Percentiles rank a stretch among this genome's conserved stretches.
These are phyloP conservation scores for Paraphoma sp. DNA, from an alignment of 2,329 filamentous ascomycete genomes.

Conservation along the genomic window DNA sequence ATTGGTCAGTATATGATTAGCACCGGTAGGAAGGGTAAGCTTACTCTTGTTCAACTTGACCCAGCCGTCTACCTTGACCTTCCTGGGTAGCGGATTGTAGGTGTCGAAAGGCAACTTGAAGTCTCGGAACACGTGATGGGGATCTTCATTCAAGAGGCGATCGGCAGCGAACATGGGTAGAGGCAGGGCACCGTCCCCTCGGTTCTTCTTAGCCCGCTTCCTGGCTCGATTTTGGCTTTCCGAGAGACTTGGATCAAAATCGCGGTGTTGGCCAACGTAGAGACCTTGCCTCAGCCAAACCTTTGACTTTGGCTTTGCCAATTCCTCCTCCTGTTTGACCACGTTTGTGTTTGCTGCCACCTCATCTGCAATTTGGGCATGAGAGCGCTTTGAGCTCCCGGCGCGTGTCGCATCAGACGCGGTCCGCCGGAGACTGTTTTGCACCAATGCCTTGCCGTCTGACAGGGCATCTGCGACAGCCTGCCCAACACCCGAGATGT, in stretches of 20 bases:
- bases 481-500: slow-evolving; percentile 37
- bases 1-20: slow-evolving; percentile 8
- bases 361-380: slow-evolving; percentile 25
- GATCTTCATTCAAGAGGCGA: slow-evolving; percentile 69
- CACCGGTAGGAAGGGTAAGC: slow-evolving; percentile 37
- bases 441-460: slow-evolving; percentile 44
- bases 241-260: slow-evolving; percentile 51
- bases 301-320: slow-evolving; percentile 62
- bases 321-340: slow-evolving; percentile 25
- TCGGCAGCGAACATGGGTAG: slow-evolving; percentile 80
- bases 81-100: slow-evolving; percentile 83
- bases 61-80: slow-evolving; percentile 94
- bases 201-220: slow-evolving; percentile 38
- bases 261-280: slow-evolving; percentile 78
- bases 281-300: slow-evolving; percentile 83
- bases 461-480: slow-evolving; percentile 42
- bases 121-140: slow-evolving; percentile 61
- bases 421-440: slow-evolving; percentile 35
- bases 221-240: slow-evolving; percentile 54
- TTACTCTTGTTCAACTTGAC: slow-evolving; percentile 88
- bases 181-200: slow-evolving; percentile 68
- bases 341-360: slow-evolving; percentile 17
- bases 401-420: slow-evolving; percentile 31
- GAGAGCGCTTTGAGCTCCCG: slow-evolving; percentile 29
- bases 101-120: slow-evolving; percentile 91